Evolutionary conservation across 495 filamentous ascomycete genomes (phyloP).

Genomic region (Penicillium fimorum): DNA sequence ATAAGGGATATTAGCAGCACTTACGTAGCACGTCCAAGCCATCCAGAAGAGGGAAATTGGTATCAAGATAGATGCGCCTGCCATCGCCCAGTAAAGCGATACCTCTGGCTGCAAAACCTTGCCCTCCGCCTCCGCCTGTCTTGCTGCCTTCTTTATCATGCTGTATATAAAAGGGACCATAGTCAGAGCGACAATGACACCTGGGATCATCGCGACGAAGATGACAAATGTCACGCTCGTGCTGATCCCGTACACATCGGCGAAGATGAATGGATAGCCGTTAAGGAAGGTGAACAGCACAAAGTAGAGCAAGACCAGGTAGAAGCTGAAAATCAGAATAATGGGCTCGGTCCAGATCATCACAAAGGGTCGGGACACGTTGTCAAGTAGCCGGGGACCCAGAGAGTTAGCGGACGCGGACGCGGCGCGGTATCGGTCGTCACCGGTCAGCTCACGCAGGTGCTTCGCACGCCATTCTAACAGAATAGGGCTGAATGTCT

Average conservation of each 20-base stretch:
- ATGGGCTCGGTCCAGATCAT: conserved; percentile 8
- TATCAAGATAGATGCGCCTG: conserved; percentile 5
- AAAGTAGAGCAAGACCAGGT: conserved; percentile 13
- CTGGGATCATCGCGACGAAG: neutral
- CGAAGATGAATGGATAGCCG: conserved; percentile 15
- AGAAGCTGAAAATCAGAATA: conserved; percentile 10
- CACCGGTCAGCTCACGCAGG: conserved; percentile 27
- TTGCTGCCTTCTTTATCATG: neutral
- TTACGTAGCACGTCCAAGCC: conserved; percentile 48
- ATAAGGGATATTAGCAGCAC: neutral
- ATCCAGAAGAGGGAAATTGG: conserved; percentile 60
- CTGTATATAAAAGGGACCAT: neutral
- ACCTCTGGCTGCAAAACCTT: conserved; percentile 8
- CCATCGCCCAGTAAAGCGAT: conserved; percentile 9
- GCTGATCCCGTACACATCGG: neutral
- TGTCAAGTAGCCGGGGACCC: neutral
- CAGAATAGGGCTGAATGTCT: conserved; percentile 47
- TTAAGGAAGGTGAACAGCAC: conserved; percentile 15
- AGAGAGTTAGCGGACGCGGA: neutral
- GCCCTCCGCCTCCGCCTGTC: neutral
- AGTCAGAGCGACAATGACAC: neutral
- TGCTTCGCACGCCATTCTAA: conserved; percentile 46
- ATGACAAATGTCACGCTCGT: neutral
- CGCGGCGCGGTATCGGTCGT: neutral
- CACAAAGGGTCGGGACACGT: neutral